These are phyloP conservation scores for Aureobasidium mangrovei DNA, from an alignment of 2,329 filamentous ascomycete species.

Conservation along the genomic window DNA sequence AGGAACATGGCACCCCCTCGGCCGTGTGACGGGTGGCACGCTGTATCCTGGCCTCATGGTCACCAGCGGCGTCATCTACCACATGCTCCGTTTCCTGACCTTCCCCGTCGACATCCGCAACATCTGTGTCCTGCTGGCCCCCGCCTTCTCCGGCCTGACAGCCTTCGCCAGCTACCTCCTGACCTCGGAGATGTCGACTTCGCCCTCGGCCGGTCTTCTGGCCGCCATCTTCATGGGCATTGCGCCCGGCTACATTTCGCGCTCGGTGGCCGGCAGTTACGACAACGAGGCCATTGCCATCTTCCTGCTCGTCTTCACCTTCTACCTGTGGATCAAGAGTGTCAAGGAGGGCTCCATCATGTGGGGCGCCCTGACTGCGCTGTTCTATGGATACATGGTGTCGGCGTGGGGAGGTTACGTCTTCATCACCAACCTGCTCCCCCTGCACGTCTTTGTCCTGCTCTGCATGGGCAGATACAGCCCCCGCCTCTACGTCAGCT, in stretches of 20 bases:
- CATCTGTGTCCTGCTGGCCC: slow-evolving; percentile 93
- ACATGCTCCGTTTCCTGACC: slow-evolving; percentile 77
- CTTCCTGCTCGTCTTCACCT: slow-evolving; percentile 96
- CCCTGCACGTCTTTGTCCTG: slow-evolving; percentile 85
- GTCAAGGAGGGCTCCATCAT: slow-evolving; percentile 93
- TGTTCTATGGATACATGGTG: slow-evolving; percentile 99
- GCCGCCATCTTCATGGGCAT: slow-evolving; percentile 97
- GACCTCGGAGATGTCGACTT: slow-evolving; percentile 95
- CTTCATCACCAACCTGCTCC: slow-evolving; percentile 96
- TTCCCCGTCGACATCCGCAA: slow-evolving; percentile 97
- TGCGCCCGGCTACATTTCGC: slow-evolving; percentile 91
- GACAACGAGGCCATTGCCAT: slow-evolving; percentile 99
- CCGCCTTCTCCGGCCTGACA: slow-evolving; percentile 87
- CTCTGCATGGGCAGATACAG: slow-evolving; percentile 97
- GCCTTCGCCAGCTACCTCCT: slow-evolving; percentile 89
- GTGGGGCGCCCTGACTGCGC: slow-evolving; percentile 87
- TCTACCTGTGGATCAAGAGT: slow-evolving; percentile 98
- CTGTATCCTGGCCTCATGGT: slow-evolving; percentile 98
- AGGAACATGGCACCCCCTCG: slow-evolving; percentile 97
- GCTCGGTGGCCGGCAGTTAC: slow-evolving; percentile 95
- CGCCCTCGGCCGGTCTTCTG: slow-evolving; percentile 85
- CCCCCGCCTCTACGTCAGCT: slow-evolving; percentile 86
- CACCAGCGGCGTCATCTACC: slow-evolving; percentile 94
- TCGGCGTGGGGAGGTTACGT: slow-evolving; percentile 99
- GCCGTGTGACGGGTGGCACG: slow-evolving; percentile 96